Evolutionary conservation across 2,329 filamentous ascomycete genomes (phyloP).

Genomic region (Hirsutella minnesotensis): DNA sequence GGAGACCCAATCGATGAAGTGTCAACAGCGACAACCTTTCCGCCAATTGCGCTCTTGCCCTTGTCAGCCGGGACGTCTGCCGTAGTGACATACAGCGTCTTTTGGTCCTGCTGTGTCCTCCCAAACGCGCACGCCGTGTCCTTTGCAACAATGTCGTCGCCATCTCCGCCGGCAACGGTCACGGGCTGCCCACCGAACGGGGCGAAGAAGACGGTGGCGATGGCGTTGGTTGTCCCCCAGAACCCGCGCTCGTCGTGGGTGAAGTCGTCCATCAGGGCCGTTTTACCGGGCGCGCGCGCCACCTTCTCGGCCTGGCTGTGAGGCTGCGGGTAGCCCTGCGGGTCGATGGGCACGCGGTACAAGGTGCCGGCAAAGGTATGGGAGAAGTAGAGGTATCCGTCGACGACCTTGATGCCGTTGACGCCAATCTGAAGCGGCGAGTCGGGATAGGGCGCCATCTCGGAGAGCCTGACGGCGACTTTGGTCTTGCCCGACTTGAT

Average conservation of each 20-base stretch:
- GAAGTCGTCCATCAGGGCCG: not conserved
- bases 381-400: not conserved
- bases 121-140: not conserved
- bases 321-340: not conserved
- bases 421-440: not conserved
- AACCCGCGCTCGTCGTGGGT: not conserved
- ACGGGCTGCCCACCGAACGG: not conserved
- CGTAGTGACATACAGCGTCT: not conserved
- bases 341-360: not conserved
- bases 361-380: not conserved
- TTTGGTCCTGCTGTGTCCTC: not conserved
- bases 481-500: not conserved
- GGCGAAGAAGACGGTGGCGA: not conserved
- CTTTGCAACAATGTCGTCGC: not conserved
- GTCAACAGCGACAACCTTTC: not conserved
- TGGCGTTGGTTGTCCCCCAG: not conserved
- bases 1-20: not conserved
- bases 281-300: not conserved
- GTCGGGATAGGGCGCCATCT: not conserved
- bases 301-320: not conserved
- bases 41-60: not conserved
- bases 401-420: slow-evolving; percentile 1
- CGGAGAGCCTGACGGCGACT: not conserved
- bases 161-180: not conserved
- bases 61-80: not conserved